Percentiles rank a stretch among this genome's conserved stretches.
These are phyloP conservation scores for Apocynum venetum DNA, from an alignment of 257 asterid genomes.

Conservation along the genomic window DNA sequence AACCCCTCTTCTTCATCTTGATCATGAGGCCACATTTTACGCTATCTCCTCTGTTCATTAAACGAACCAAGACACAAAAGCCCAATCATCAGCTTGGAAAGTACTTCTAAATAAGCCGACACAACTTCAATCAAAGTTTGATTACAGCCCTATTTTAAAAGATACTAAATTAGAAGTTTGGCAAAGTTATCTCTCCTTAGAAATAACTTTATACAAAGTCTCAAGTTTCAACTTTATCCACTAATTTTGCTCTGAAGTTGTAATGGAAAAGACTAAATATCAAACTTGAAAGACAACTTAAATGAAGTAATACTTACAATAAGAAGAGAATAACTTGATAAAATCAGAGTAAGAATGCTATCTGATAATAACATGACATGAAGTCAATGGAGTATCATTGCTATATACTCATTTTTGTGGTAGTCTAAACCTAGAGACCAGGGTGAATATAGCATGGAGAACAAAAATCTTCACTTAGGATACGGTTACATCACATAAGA, in stretches of 20 bases:
- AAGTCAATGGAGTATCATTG: slow-evolving; percentile 8
- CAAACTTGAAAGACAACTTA: neutral
- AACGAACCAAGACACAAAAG: slow-evolving; percentile 19
- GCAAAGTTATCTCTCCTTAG: neutral
- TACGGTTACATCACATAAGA: too few relatives aligned
- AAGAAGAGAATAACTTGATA: neutral
- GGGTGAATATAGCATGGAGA: too few relatives aligned
- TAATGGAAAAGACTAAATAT: too few relatives aligned
- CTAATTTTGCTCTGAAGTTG: too few relatives aligned
- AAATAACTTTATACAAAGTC: too few relatives aligned
- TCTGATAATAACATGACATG: neutral
- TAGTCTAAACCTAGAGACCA: neutral
- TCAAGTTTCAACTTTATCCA: too few relatives aligned
- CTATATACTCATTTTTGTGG: neutral
- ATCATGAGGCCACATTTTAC: slow-evolving; percentile 2
- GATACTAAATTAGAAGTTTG: too few relatives aligned
- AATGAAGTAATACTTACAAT: neutral
- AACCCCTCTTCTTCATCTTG: slow-evolving; percentile 3
- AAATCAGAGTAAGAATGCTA: neutral
- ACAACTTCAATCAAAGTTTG: neutral
- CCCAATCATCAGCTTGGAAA: slow-evolving; percentile 13
- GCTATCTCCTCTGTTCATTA: slow-evolving; percentile 5
- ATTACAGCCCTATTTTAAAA: neutral
- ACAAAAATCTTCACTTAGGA: too few relatives aligned
- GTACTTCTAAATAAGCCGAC: slow-evolving; percentile 1